Conservation (phyloP, 2,329 filamentous ascomycete species). For the Meredithiella fracta region DNA sequence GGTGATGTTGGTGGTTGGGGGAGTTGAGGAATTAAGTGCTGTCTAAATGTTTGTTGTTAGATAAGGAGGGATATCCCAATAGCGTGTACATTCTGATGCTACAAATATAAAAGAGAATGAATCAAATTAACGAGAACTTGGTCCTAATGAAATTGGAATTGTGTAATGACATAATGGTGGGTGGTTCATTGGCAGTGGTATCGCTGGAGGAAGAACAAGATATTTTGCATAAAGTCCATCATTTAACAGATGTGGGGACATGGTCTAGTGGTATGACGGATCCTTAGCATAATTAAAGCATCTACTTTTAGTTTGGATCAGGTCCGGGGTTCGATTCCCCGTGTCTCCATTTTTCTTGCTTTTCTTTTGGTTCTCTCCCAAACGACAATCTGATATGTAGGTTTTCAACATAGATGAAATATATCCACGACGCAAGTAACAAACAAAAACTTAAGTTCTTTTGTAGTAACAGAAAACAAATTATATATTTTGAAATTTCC, state of each 20-base stretch:
- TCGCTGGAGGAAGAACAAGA: too few species aligned
- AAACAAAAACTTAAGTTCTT: background rate
- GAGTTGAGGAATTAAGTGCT: slow-evolving; percentile 1
- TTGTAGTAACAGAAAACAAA: background rate
- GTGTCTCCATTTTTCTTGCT: slow-evolving; percentile 12
- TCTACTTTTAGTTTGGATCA: slow-evolving; percentile 6
- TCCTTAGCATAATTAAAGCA: background rate
- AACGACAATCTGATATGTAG: background rate
- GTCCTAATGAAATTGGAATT: too few species aligned
- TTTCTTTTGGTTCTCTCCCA: background rate
- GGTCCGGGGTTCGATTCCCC: slow-evolving; percentile 15
- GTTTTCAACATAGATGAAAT: background rate
- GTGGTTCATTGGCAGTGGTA: too few species aligned
- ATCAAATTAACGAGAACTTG: background rate
- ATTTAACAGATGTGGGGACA: background rate
- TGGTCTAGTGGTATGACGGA: background rate
- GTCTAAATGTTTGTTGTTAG: slow-evolving; percentile 6
- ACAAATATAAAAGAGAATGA: slow-evolving; percentile 1
- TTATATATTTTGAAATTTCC: background rate
- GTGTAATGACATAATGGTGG: too few species aligned
- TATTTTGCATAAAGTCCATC: too few species aligned
- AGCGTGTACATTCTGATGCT: slow-evolving; percentile 7
- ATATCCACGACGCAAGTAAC: background rate
- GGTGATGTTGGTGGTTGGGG: background rate
- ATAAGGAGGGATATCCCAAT: slow-evolving; percentile 5